Evolutionary conservation across 192 early-diverging fungal species (phyloP), one percentile per base, ranked within the genome.

Genomic region (Umbelopsis sp.): DNA sequence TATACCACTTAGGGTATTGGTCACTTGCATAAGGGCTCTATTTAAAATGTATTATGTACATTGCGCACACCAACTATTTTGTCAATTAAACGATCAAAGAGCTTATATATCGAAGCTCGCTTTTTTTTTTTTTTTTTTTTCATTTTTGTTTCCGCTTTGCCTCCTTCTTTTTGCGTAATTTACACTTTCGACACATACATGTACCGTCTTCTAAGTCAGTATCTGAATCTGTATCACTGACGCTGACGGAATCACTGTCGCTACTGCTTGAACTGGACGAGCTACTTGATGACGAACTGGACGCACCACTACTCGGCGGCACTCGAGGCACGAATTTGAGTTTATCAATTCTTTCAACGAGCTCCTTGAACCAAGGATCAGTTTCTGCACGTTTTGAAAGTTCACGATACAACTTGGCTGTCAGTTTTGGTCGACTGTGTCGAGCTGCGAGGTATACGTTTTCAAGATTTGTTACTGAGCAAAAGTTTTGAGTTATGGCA

Each of bases 401-500:
- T 53, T 84, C 70, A 9, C 72, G 59, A 10, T 65, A 78, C 38
- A 88, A 69, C 36, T 85, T 86, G 26, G 36, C 76, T 11, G 84
- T 84, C 34, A 88, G 53, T 43, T 85, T 85, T 32, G 87, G 87
- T 14, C 87, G 77, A 0, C 76, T 74, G 71, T 82, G 77, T 2
- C 92, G 81, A 9, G 91, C 89, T 41, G 82, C 68, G 4, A 93
- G 77, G 83, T 86, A 92, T 8, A 94, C 91, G 22, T 70, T 70
- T 38, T 94, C 93, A 36, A 91, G 81, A 56, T 88, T 89, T 12
- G 88, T 85, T 7, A 77, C 78, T 0, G 88, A 89, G 53, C 90
- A 91, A 70, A 89, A 93, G 72, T 95, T 93, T 69, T 95, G 93
- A 12, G 93, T 95, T 21, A 93, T 84, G 3, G 92, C 93, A 25